Evolutionary conservation across 2,329 filamentous ascomycete species (phyloP), one percentile per base, ranked within the genome.

Genomic region (Botrytis fabae): DNA sequence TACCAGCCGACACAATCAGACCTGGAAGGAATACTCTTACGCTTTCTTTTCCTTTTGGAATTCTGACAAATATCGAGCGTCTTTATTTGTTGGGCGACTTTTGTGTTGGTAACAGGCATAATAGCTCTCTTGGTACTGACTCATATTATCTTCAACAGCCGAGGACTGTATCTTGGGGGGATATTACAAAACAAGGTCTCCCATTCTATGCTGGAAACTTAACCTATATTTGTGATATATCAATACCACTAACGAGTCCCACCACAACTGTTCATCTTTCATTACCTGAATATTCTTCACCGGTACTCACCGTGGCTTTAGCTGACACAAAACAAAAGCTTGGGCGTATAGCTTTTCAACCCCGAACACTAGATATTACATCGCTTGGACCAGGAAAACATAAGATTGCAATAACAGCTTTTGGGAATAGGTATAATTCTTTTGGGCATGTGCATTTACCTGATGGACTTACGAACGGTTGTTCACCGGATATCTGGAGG

Each of bases 51-150:
- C 76, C 79, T 1, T 81, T 81, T 57, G 79, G 80, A 0, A 69
- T 80, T 0, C 48, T 80, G 4, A 80, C 80, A 2, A 80, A 79
- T 8, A 71, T 81, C 0, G 80, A 81, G 51, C 75, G 80, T 2
- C 70, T 81, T 2, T 81, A 81, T 69, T 57, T 81, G 8, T 73
- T 81, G 0, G 80, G 80, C 0, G 64, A 76, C 35, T 81, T 81
- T 62, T 74, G 70, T 32, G 77, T 81, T 5, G 57, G 74, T 16
- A 60, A 80, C 0, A 59, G 35, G 22, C 25, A 57, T n/a, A 18
- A 18, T 5, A 28, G n/a, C 1, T n/a, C 48, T 54, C 25, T 54
- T 54, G 48, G 48, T 54, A 54, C 48, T 2, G 48, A 54, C 12
- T n/a, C 48, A 57, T 68, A 28, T 68, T 38, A 57, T 28, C 46